Percentiles rank a stretch among this genome's conserved stretches.
Evolutionary conservation across 345 rosid genomes (phyloP).

Genomic region (Eucalyptus cloeziana): DNA sequence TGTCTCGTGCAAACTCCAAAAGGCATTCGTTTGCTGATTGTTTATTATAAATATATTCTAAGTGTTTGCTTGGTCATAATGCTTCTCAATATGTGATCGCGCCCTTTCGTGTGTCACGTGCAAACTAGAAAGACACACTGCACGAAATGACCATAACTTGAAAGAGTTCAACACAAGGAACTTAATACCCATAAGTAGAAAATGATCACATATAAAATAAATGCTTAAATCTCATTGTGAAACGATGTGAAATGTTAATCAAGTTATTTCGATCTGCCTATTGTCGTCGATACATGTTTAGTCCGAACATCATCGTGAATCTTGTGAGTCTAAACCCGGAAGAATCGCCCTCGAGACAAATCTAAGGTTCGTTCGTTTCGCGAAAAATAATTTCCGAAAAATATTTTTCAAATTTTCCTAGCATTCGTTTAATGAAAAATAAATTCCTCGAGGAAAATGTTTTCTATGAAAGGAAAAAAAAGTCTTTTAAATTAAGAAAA

Average conservation of each 20-base stretch:
- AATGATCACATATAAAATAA: not conserved
- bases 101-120: not conserved
- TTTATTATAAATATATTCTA: too few species aligned
- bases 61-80: too few species aligned
- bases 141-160: not conserved
- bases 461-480: too few species aligned
- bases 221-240: not conserved
- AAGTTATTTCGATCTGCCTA: not conserved
- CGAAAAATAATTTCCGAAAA: too few species aligned
- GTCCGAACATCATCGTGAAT: not conserved
- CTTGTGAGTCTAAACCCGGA: not conserved
- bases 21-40: too few species aligned
- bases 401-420: too few species aligned
- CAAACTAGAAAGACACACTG: not conserved
- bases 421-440: too few species aligned
- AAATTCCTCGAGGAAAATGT: too few species aligned
- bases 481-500: too few species aligned
- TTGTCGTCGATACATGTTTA: not conserved
- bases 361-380: too few species aligned
- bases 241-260: not conserved
- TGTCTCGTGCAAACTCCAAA: not conserved
- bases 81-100: too few species aligned
- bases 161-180: not conserved
- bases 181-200: not conserved
- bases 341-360: not conserved